phyloP scores from a whole-genome alignment of 768 basidiomycete genomes.

The Collybia sp. region DNA sequence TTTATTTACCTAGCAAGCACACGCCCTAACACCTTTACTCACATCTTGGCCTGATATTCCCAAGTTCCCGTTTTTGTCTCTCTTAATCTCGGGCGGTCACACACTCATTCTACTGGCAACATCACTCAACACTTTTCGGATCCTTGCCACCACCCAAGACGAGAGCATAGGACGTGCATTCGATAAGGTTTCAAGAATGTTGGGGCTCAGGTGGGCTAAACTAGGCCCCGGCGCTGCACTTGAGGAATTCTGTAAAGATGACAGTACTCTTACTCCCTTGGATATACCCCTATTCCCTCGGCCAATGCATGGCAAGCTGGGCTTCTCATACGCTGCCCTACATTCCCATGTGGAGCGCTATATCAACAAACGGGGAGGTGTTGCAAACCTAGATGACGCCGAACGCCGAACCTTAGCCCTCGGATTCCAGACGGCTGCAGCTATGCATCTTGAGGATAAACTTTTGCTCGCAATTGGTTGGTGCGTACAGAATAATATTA shows the following conservation, averaged over 20 bases:
- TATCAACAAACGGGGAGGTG: slow-evolving; percentile 37
- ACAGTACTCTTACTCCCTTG: slow-evolving; percentile 18
- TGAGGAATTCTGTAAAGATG: slow-evolving; percentile 58
- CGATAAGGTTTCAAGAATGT: slow-evolving; percentile 75
- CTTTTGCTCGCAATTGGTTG: slow-evolving; percentile 46
- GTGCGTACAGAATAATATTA: slow-evolving; percentile 37
- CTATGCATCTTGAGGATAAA: slow-evolving; percentile 74
- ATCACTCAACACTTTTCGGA: slow-evolving; percentile 51
- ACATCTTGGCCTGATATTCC: slow-evolving; percentile 48
- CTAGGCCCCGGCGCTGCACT: slow-evolving; percentile 78
- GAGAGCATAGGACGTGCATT: slow-evolving; percentile 75
- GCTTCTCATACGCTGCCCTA: slow-evolving; percentile 80
- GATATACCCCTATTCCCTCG: slow-evolving; percentile 36
- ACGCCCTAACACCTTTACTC: slow-evolving; percentile 77
- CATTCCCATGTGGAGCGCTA: slow-evolving; percentile 65
- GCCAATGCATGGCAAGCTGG: slow-evolving; percentile 48
- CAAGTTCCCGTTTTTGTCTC: slow-evolving; percentile 80
- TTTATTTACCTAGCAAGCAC: slow-evolving; percentile 68
- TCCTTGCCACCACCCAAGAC: slow-evolving; percentile 73
- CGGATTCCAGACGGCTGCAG: slow-evolving; percentile 69
- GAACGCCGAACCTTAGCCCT: slow-evolving; percentile 52
- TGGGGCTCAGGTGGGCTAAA: slow-evolving; percentile 59
- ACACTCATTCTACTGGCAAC: slow-evolving; percentile 79
- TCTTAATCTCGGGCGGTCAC: slow-evolving; percentile 93
- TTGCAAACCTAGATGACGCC: slow-evolving; percentile 32